A percentile compares a stretch with the other conserved stretches of the same genome.
These are phyloP conservation scores for Chlorella vulgaris DNA, from an alignment of 139 green algal genomes.

Conservation along the genomic window DNA sequence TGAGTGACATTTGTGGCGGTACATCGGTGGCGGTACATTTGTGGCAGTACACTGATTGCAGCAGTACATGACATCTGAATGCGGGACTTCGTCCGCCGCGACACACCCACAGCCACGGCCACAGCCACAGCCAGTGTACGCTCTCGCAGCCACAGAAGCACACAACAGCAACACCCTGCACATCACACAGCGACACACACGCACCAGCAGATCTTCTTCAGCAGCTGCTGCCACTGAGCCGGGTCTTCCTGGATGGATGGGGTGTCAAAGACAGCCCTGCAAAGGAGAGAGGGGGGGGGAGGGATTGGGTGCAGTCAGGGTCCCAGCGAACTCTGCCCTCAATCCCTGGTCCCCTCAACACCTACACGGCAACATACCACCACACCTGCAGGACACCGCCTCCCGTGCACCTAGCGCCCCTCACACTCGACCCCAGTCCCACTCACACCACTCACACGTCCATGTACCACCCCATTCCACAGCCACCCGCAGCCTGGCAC, in stretches of 20 bases:
- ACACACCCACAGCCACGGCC: background rate
- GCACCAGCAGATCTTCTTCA: slow-evolving; percentile 34
- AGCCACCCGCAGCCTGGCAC: too few species aligned
- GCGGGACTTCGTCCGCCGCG: background rate
- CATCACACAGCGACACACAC: background rate
- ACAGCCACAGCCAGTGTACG: too few species aligned
- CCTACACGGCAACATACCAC: background rate
- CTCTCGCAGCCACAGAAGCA: too few species aligned
- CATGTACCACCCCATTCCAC: too few species aligned
- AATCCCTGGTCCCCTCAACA: background rate
- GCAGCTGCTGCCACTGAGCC: slow-evolving; percentile 49
- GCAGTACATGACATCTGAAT: background rate
- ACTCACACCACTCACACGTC: too few species aligned
- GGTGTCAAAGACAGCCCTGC: slow-evolving; percentile 66
- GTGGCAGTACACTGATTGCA: slow-evolving; percentile 41
- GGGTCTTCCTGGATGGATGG: slow-evolving; percentile 56
- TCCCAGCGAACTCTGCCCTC: background rate
- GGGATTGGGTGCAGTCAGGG: background rate
- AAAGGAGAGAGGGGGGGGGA: background rate
- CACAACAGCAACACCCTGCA: slow-evolving; percentile 78
- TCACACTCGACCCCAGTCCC: too few species aligned
- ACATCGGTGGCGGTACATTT: background rate
- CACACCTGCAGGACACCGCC: too few species aligned
- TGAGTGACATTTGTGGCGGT: background rate
- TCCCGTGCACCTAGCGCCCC: too few species aligned